Percentiles rank a stretch among this genome's conserved stretches.
These are phyloP conservation scores for Saccharomyces hybrid DNA, from an alignment of 1,139 yeast species.

Conservation along the genomic window DNA sequence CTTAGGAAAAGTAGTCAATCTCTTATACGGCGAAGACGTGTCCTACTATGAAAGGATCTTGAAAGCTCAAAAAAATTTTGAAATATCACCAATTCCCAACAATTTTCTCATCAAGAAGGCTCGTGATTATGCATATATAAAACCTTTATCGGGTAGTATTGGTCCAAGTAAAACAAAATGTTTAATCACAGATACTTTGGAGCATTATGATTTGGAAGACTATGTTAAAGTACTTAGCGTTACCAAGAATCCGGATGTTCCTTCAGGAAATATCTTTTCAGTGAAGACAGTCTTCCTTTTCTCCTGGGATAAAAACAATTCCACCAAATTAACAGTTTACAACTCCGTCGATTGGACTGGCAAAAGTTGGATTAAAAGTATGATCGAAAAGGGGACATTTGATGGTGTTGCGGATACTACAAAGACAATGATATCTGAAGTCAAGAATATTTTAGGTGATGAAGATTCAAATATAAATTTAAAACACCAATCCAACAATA, in stretches of 20 bases:
- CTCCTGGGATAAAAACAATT: constrained; percentile 70
- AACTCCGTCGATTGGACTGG: constrained; percentile 71
- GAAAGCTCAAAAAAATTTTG: constrained; percentile 64
- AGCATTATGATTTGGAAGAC: constrained; percentile 51
- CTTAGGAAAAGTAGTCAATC: constrained; percentile 59
- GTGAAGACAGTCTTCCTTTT: constrained; percentile 54
- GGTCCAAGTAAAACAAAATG: constrained; percentile 94
- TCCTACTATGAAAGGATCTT: constrained; percentile 44
- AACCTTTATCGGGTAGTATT: constrained; percentile 74
- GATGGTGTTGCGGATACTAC: constrained; percentile 57
- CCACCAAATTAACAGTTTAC: constrained; percentile 61
- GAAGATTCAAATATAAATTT: constrained; percentile 1
- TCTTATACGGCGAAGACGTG: constrained; percentile 69
- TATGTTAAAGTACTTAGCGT: constrained; percentile 55
- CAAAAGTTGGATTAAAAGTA: constrained; percentile 40
- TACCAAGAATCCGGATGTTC: constrained; percentile 89
- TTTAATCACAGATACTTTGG: constrained; percentile 59
- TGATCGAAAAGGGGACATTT: constrained; percentile 56
- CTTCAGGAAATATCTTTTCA: constrained; percentile 77
- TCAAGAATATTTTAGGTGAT: constrained; percentile 32
- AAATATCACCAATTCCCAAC: constrained; percentile 51
- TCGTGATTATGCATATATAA: constrained; percentile 62
- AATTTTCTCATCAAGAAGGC: constrained; percentile 34
- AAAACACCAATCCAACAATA: constrained; percentile 7
- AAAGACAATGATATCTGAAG: constrained; percentile 39